Evolutionary conservation across 176 grass and related monocot genomes (phyloP).

Genomic region (Ampelocalamus luodianensis): DNA sequence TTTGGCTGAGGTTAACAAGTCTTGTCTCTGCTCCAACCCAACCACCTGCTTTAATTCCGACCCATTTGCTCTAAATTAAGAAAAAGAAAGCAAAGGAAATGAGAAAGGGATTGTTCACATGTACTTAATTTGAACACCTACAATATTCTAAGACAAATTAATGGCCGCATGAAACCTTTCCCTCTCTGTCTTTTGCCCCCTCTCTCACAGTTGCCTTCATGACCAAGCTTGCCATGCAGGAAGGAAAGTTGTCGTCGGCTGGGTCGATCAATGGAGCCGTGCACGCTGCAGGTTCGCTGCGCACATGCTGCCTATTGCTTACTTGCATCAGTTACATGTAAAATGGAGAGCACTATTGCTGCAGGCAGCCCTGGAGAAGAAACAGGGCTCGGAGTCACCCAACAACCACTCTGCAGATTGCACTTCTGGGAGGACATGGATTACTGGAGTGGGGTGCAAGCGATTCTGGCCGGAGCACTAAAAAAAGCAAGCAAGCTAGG

Average conservation of each 20-base stretch:
- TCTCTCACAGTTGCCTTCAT: constrained; percentile 26
- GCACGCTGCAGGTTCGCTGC: constrained; percentile 16
- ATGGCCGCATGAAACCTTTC: background rate
- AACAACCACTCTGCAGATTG: background rate
- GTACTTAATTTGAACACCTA: background rate
- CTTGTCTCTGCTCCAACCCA: constrained; percentile 4
- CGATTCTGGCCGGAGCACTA: constrained; percentile 25
- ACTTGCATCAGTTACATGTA: background rate
- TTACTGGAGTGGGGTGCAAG: constrained; percentile 57
- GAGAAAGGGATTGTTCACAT: constrained; percentile 10
- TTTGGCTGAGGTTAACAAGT: constrained; percentile 8
- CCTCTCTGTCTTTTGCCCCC: background rate
- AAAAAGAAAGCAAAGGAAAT: background rate
- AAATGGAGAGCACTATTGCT: background rate
- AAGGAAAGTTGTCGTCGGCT: background rate
- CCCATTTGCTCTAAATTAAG: background rate
- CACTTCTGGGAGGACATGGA: background rate
- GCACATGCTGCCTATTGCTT: background rate
- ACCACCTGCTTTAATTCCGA: constrained; percentile 14
- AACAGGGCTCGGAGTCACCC: background rate
- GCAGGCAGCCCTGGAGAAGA: background rate
- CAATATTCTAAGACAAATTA: background rate
- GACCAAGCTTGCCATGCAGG: constrained; percentile 28
- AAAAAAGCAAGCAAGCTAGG: background rate
- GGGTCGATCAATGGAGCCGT: background rate